A percentile compares a stretch with the other conserved stretches of the same genome.
Evolutionary conservation across 805 yeast genomes (phyloP).

Genomic region (Dipodascus albidus): DNA sequence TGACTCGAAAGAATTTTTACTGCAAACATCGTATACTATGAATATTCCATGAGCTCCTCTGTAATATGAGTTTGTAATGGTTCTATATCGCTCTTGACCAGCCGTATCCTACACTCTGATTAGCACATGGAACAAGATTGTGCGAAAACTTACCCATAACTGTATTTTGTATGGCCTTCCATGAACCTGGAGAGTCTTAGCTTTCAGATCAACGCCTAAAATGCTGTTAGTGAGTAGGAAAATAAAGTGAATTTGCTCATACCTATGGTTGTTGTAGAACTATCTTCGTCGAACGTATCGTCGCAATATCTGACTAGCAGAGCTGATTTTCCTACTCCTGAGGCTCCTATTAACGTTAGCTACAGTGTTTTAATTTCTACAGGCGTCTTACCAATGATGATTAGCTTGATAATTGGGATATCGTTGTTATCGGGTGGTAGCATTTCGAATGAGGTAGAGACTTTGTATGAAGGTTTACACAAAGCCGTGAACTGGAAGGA

Average conservation of each 20-base stretch:
- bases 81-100: constrained; percentile 38
- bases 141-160: constrained; percentile 25
- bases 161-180: constrained; percentile 33
- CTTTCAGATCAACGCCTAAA: constrained; percentile 37
- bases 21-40: constrained; percentile 35
- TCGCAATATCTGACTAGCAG: constrained; percentile 33
- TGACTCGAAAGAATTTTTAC: constrained; percentile 27
- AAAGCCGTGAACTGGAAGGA: background rate
- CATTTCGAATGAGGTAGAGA: background rate
- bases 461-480: background rate
- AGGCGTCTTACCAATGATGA: background rate
- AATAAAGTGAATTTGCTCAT: no score
- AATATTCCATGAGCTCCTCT: constrained; percentile 37
- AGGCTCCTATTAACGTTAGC: constrained; percentile 26
- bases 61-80: constrained; percentile 34
- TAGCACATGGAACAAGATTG: background rate
- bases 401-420: background rate
- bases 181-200: constrained; percentile 33
- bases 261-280: background rate
- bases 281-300: constrained; percentile 3
- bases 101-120: constrained; percentile 30
- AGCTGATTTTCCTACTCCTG: constrained; percentile 40
- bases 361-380: background rate
- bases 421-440: background rate
- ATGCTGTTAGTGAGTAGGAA: constrained; percentile 34